These are phyloP conservation scores for Tricholoma hemisulphureum DNA, from an alignment of 768 basidiomycete genomes.

Conservation along the genomic window DNA sequence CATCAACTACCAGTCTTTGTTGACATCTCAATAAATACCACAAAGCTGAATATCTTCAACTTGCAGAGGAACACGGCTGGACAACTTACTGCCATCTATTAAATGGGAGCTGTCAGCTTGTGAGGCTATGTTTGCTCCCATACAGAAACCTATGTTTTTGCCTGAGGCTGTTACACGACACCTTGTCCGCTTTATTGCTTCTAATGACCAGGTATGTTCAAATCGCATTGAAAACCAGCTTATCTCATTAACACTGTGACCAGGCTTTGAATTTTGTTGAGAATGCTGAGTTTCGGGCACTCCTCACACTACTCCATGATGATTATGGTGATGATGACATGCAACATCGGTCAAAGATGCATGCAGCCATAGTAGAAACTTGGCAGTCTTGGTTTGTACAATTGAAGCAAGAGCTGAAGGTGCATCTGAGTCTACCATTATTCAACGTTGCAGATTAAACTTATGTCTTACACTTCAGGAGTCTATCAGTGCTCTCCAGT, in stretches of 20 bases:
- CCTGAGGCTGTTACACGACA: background rate
- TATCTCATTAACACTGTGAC: background rate
- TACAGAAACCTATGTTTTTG: background rate
- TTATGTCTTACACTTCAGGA: constrained; percentile 1
- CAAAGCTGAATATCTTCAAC: background rate
- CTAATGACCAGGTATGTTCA: background rate
- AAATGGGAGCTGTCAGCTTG: background rate
- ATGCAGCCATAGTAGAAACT: constrained; percentile 17
- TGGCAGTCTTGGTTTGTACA: constrained; percentile 21
- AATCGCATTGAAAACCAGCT: background rate
- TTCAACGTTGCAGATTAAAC: background rate
- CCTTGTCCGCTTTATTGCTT: background rate
- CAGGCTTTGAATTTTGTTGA: constrained; percentile 30
- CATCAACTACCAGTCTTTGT: background rate
- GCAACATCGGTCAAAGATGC: constrained; percentile 22
- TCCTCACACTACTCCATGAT: constrained; percentile 22
- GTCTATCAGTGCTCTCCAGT: constrained; percentile 9
- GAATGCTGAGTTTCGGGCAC: constrained; percentile 22
- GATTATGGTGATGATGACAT: constrained; percentile 24
- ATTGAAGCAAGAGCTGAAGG: constrained; percentile 22
- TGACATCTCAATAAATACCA: background rate
- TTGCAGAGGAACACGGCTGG: background rate
- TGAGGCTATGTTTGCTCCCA: background rate
- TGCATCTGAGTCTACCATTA: constrained; percentile 7
- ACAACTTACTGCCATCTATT: background rate